phyloP scores from a whole-genome alignment of 139 green algal genomes.

The Gonium pectorale region DNA sequence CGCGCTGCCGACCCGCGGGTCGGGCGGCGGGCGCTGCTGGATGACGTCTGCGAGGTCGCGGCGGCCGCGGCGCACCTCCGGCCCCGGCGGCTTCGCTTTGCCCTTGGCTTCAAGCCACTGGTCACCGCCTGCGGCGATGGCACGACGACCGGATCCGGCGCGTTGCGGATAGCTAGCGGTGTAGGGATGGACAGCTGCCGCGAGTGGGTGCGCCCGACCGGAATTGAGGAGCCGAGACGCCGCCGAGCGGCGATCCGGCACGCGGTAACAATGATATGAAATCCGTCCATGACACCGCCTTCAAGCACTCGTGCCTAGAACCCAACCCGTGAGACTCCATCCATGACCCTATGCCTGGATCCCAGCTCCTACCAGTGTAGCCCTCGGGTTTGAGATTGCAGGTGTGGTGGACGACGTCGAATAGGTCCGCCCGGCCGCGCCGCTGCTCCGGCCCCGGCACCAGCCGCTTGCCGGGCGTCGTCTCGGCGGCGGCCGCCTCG shows the following conservation, averaged over 20 bases:
- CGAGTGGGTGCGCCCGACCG: too few relatives aligned
- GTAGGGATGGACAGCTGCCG: too few relatives aligned
- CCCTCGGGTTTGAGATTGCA: neutral
- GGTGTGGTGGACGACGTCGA: constrained; percentile 57
- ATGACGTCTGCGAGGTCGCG: constrained; percentile 55
- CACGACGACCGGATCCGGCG: too few relatives aligned
- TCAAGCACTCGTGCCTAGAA: too few relatives aligned
- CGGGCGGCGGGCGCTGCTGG: constrained; percentile 29
- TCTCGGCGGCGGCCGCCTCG: constrained; percentile 32
- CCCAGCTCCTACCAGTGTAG: constrained; percentile 13
- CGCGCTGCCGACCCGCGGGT: neutral
- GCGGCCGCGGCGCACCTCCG: constrained; percentile 50
- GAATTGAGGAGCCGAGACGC: too few relatives aligned
- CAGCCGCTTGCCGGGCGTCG: constrained; percentile 35
- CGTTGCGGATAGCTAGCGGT: too few relatives aligned
- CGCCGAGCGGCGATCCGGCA: too few relatives aligned
- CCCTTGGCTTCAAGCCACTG: constrained; percentile 59
- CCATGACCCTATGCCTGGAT: neutral
- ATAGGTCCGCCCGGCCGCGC: constrained; percentile 54
- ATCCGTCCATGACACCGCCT: too few relatives aligned
- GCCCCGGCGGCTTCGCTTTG: constrained; percentile 37
- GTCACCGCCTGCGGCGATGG: constrained; percentile 42
- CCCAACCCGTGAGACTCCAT: neutral
- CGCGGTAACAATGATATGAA: too few relatives aligned
- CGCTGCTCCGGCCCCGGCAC: constrained; percentile 58